These are phyloP conservation scores for Suillus tomentosus DNA, from an alignment of 768 basidiomycete genomes.

Conservation along the genomic window DNA sequence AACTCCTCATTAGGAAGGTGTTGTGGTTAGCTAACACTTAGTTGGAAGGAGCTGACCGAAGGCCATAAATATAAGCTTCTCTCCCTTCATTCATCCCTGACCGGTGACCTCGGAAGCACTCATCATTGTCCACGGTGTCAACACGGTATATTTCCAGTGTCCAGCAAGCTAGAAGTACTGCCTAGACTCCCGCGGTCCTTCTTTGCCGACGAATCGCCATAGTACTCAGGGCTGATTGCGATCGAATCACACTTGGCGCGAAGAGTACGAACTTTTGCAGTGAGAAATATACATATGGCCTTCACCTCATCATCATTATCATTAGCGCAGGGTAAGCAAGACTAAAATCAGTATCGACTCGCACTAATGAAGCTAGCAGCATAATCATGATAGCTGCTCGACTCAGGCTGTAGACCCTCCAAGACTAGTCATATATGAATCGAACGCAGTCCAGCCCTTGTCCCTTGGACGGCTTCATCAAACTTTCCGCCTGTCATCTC, in stretches of 20 bases:
- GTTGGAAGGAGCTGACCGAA: slow-evolving; percentile 2
- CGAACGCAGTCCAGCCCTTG: neutral
- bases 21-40: neutral
- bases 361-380: neutral
- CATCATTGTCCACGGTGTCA: slow-evolving; percentile 9
- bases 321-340: neutral
- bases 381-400: neutral
- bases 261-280: slow-evolving; percentile 18
- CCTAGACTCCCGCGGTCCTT: slow-evolving; percentile 16
- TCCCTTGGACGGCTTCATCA: neutral
- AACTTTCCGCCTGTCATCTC: neutral
- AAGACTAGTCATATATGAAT: neutral
- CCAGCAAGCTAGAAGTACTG: slow-evolving; percentile 21
- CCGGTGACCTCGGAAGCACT: slow-evolving; percentile 5
- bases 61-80: too few relatives aligned
- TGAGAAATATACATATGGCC: neutral
- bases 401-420: neutral
- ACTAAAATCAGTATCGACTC: neutral
- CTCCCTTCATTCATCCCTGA: slow-evolving; percentile 5
- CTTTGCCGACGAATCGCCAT: neutral
- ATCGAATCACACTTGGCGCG: slow-evolving; percentile 20
- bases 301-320: neutral
- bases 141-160: slow-evolving; percentile 19
- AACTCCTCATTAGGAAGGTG: slow-evolving; percentile 14
- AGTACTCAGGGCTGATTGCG: slow-evolving; percentile 21